Conservation (phyloP, 2,329 filamentous ascomycete genomes). For the Davidsoniella neocaledoniae region DNA sequence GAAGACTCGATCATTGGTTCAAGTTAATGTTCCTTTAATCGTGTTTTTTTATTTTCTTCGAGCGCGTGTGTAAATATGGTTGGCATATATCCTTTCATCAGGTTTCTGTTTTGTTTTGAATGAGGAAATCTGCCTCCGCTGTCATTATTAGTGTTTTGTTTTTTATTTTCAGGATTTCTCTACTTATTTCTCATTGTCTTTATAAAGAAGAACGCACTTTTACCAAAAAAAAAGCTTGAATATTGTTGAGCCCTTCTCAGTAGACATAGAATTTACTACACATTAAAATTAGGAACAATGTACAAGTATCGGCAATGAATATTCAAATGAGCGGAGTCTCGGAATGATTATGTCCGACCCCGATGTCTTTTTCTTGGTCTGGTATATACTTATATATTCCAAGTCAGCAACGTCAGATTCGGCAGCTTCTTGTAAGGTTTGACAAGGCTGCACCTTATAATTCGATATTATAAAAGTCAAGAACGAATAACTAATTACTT, state of each 20-base stretch:
- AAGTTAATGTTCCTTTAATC: background rate
- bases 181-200: background rate
- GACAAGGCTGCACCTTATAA: too few species aligned
- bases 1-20: background rate
- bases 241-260: too few species aligned
- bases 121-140: background rate
- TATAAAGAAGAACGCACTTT: too few species aligned
- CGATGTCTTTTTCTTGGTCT: background rate
- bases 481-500: too few species aligned
- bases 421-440: too few species aligned
- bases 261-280: too few species aligned
- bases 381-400: background rate
- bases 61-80: constrained; percentile 10
- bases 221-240: too few species aligned
- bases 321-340: too few species aligned
- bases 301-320: too few species aligned
- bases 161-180: constrained; percentile 1
- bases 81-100: constrained; percentile 1
- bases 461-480: too few species aligned
- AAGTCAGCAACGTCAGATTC: too few species aligned
- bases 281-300: too few species aligned
- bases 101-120: background rate
- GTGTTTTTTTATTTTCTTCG: background rate
- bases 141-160: constrained; percentile 8
- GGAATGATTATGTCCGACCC: background rate